Conservation (phyloP, 148 eudicot genomes). For the Rhododendron mucronatum region DNA sequence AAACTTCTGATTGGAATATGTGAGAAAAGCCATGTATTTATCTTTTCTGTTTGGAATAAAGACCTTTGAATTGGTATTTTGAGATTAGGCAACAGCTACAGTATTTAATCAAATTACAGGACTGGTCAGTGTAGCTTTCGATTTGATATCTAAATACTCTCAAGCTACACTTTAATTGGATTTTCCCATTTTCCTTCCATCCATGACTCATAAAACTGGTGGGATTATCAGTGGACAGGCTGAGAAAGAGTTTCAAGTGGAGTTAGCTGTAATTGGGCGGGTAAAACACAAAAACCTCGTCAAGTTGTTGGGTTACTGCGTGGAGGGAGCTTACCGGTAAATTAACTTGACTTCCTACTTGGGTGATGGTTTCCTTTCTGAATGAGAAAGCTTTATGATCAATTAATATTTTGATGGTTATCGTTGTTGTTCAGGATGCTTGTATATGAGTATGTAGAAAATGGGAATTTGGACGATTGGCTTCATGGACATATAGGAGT, state of each 20-base stretch:
- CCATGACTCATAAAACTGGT: conserved; percentile 16
- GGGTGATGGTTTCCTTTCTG: background rate
- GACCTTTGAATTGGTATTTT: background rate
- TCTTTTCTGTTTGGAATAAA: conserved; percentile 19
- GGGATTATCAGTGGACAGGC: conserved; percentile 84
- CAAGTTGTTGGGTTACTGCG: conserved; percentile 88
- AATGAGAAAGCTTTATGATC: background rate
- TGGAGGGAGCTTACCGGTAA: conserved; percentile 93
- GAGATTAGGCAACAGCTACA: background rate
- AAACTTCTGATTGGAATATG: background rate
- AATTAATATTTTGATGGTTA: background rate
- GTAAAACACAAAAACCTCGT: conserved; percentile 95
- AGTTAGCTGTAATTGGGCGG: conserved; percentile 94
- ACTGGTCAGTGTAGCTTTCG: background rate
- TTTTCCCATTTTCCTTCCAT: background rate
- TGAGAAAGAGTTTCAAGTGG: conserved; percentile 91
- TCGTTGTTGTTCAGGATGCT: conserved; percentile 59
- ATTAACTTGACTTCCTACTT: background rate
- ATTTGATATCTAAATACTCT: background rate
- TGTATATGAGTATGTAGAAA: conserved; percentile 88
- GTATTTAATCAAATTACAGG: background rate
- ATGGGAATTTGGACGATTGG: conserved; percentile 92
- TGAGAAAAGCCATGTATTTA: conserved; percentile 13
- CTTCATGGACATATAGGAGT: conserved; percentile 92
- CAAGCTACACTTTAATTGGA: conserved; percentile 7